These are phyloP conservation scores for Neolentinus lepideus DNA, from an alignment of 1,284 basidiomycete genomes.

Conservation along the genomic window DNA sequence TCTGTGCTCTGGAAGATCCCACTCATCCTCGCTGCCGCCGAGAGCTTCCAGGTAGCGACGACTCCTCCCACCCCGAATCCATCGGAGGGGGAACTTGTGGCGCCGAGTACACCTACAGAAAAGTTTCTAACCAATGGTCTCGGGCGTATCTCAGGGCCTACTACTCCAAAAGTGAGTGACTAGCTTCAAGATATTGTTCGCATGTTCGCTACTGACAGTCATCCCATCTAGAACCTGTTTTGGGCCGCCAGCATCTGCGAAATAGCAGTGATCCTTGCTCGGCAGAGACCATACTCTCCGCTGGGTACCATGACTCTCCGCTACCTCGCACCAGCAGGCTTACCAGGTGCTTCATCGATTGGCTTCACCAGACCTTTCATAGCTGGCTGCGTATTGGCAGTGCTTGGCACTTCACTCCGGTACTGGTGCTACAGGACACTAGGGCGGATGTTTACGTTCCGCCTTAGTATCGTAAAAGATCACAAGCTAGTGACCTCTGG, in stretches of 20 bases:
- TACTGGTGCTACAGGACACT: conserved; percentile 1
- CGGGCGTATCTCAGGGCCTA: neutral
- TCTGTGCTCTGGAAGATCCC: neutral
- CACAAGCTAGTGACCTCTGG: neutral
- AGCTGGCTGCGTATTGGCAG: neutral
- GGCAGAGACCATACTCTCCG: neutral
- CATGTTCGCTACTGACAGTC: neutral
- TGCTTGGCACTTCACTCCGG: neutral
- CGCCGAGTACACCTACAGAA: neutral
- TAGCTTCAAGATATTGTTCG: neutral
- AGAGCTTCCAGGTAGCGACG: neutral
- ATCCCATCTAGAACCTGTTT: neutral
- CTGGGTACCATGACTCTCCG: neutral
- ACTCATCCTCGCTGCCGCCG: neutral
- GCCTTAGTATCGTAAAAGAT: neutral
- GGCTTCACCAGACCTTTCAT: neutral
- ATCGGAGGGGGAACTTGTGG: neutral
- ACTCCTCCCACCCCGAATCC: neutral
- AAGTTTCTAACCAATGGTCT: neutral
- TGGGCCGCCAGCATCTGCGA: neutral
- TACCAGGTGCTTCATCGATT: neutral
- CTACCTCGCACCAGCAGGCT: neutral
- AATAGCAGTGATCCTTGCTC: neutral
- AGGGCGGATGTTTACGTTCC: conserved; percentile 1
- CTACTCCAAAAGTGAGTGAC: neutral